Base-by-base conservation (phyloP, 2,329 filamentous ascomycete species). In the Apiospora marii region DNA sequence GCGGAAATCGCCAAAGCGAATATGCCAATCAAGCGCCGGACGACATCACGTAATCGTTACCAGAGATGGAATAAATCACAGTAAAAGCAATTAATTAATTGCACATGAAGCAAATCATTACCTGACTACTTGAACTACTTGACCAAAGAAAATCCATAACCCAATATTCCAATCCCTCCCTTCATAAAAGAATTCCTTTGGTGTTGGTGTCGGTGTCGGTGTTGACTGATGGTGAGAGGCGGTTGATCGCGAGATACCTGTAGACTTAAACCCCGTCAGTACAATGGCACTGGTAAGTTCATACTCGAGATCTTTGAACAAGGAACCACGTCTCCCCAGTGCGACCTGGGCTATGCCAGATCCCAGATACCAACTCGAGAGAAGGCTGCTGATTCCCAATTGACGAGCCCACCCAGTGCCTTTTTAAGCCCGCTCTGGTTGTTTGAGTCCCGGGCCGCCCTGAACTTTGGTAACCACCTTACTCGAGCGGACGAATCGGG, bases 241-340 rank as follows among this genome's bases (percentile, higher is more conserved):
- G 14, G 27, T 16, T 16, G 12, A 12, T 27, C 14, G 49, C 2
- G 27, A 7, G 12, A 27, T 16, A 53, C 24, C 49, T 53, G 49
- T 53, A 53, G 24, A 53, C 49, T 53, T 4, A 53, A 24, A 53
- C 49, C 49, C 49, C 49, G 49, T 53, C 49, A 53, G 49, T 27
- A 53, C 49, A 53, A 27, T 53, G 24, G 49, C 24, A 30, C 49
- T 16, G 49, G 49, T 53, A 53, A 53, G 49, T 53, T 53, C 49
- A 16, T 53, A 53, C 49, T 53, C 49, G 49, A 53, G 49, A 53
- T 53, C 49, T 53, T 53, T 30, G 49, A 53, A 53, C 49, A 53
- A 53, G 12, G 49, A 16, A 16, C 24, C 5, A 41, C 37, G 12
- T 53, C 49, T 30, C 49, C 49, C 49, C 49, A 53, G 49, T 53